A percentile compares a stretch with the other conserved stretches of the same genome.
phyloP scores from a whole-genome alignment of 441 rosid species.

The Raphanus hybrid region DNA sequence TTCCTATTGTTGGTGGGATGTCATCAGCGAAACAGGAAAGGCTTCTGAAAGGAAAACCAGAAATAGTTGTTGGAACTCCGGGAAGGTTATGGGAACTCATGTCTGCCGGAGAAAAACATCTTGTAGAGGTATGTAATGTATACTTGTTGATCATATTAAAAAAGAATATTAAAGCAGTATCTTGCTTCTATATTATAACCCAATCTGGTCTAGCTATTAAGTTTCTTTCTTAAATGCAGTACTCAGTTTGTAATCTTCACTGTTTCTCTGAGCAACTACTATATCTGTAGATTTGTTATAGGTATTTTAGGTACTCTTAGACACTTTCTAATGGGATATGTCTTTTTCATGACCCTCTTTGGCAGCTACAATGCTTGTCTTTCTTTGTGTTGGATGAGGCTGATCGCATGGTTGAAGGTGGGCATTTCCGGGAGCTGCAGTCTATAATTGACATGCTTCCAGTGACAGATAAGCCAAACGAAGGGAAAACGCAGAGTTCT shows the following conservation, averaged over 20 bases:
- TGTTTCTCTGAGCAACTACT: background rate
- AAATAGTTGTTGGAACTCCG: conserved; percentile 90
- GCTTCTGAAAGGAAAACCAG: conserved; percentile 86
- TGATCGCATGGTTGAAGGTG: conserved; percentile 96
- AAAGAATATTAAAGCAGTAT: background rate
- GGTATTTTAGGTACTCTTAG: background rate
- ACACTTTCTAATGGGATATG: conserved; percentile 24
- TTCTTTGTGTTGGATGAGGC: conserved; percentile 99
- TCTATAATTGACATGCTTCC: conserved; percentile 97
- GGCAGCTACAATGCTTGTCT: conserved; percentile 90
- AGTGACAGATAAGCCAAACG: conserved; percentile 47
- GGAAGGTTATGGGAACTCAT: conserved; percentile 99
- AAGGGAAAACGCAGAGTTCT: conserved; percentile 57
- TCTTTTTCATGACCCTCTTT: conserved; percentile 28
- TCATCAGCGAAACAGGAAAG: conserved; percentile 93
- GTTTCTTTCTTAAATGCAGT: background rate
- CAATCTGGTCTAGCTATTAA: background rate
- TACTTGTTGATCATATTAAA: background rate
- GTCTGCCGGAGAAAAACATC: conserved; percentile 93
- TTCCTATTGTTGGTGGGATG: conserved; percentile 97
- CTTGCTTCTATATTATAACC: conserved; percentile 12
- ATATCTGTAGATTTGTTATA: conserved; percentile 8
- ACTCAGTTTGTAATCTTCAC: background rate
- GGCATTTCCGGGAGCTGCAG: conserved; percentile 95
- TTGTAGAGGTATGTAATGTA: conserved; percentile 70